A percentile compares a stretch with the other conserved stretches of the same genome.
Evolutionary conservation across 805 yeast species (phyloP).

Genomic region (Yarrowia porcina): DNA sequence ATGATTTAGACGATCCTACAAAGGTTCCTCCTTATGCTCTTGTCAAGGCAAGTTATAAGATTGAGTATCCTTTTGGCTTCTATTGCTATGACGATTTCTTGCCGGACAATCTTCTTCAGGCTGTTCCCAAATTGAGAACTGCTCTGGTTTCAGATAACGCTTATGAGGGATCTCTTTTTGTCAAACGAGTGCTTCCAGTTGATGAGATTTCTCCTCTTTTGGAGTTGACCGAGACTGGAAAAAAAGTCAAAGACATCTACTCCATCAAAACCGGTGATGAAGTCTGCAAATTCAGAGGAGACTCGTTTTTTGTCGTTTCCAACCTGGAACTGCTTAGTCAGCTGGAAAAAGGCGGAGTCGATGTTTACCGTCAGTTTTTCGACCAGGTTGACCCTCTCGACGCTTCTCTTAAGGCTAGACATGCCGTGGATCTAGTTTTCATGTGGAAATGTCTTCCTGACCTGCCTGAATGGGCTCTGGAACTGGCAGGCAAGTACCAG

Average conservation of each 20-base stretch:
- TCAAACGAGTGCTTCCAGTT: neutral
- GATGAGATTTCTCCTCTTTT: neutral
- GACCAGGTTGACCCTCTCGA: slow-evolving; percentile 37
- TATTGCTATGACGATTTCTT: slow-evolving; percentile 1
- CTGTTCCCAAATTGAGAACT: neutral
- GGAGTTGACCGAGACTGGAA: neutral
- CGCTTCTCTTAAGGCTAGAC: slow-evolving; percentile 35
- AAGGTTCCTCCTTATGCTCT: neutral
- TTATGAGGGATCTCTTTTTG: slow-evolving; percentile 10
- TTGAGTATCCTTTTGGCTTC: slow-evolving; percentile 21
- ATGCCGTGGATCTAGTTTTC: slow-evolving; percentile 39
- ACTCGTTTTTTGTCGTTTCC: neutral
- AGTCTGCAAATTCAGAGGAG: slow-evolving; percentile 23
- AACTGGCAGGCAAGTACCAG: slow-evolving; percentile 32
- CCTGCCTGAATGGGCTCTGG: slow-evolving; percentile 28
- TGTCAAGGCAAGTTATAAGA: neutral
- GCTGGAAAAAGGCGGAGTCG: slow-evolving; percentile 14
- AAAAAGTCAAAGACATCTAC: slow-evolving; percentile 6
- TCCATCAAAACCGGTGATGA: neutral
- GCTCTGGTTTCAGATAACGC: neutral
- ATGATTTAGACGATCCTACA: neutral
- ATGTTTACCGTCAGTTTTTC: slow-evolving; percentile 35
- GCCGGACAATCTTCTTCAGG: neutral
- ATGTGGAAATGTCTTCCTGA: slow-evolving; percentile 34
- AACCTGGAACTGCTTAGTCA: neutral